Conservation (phyloP, 164 flowering plant genomes). For the Magnolia changhungtana region DNA sequence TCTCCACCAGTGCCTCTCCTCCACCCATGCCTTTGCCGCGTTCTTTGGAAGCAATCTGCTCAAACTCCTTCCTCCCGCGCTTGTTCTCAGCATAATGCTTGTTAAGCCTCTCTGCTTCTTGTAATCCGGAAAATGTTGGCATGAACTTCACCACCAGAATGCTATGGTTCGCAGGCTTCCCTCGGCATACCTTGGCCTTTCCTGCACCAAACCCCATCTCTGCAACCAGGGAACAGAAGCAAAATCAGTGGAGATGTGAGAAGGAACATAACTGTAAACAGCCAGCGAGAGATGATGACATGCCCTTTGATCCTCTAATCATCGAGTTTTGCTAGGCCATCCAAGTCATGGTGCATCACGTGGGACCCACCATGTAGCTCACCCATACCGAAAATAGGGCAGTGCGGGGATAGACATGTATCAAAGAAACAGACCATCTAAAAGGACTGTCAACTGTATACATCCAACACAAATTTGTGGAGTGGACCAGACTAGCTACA, state of each 20-base stretch:
- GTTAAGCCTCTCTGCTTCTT: slow-evolving; percentile 61
- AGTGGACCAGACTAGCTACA: no score
- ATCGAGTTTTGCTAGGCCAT: neutral
- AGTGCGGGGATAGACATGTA: no score
- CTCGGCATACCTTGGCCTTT: slow-evolving; percentile 39
- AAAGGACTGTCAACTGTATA: no score
- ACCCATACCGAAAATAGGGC: neutral
- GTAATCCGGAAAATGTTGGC: slow-evolving; percentile 58
- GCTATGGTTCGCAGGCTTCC: slow-evolving; percentile 59
- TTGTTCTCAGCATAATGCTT: slow-evolving; percentile 36
- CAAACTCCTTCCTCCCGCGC: slow-evolving; percentile 51
- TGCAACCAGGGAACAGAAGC: slow-evolving; percentile 19
- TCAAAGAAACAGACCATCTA: no score
- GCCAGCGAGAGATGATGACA: neutral
- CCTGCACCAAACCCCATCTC: slow-evolving; percentile 50
- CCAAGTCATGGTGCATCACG: neutral
- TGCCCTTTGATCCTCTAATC: no score
- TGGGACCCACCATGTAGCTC: neutral
- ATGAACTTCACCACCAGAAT: slow-evolving; percentile 49
- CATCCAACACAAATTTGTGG: no score
- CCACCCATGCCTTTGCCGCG: neutral
- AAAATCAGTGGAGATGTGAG: neutral
- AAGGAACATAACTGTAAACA: neutral
- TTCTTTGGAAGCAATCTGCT: slow-evolving; percentile 14
- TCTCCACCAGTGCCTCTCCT: slow-evolving; percentile 6